Conservation (phyloP, 2,329 filamentous ascomycete species). For the Lasiodiplodia sp. region DNA sequence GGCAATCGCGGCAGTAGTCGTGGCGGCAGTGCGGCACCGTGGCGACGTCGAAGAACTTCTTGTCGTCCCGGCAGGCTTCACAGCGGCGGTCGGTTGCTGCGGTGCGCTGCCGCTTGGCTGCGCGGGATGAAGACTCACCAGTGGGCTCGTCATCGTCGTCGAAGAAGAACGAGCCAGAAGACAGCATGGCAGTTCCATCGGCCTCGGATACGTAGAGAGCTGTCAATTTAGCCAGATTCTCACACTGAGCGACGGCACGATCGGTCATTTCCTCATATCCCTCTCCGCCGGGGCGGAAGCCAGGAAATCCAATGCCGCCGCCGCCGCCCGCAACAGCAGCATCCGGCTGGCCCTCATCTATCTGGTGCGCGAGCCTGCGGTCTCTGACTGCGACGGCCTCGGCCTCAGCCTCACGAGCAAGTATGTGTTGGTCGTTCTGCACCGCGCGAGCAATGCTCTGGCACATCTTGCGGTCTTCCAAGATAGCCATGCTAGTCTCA, state of each 20-base stretch:
- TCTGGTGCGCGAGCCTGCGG: constrained; percentile 2
- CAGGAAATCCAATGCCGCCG: no score
- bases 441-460: constrained; percentile 23
- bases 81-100: background rate
- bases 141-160: background rate
- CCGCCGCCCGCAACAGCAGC: background rate
- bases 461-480: constrained; percentile 19
- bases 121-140: background rate
- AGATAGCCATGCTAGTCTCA: background rate
- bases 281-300: background rate
- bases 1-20: constrained; percentile 37
- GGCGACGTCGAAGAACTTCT: constrained; percentile 19
- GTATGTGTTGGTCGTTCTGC: background rate
- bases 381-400: background rate
- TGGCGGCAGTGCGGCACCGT: constrained; percentile 30
- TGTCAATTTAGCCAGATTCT: constrained; percentile 12
- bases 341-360: background rate
- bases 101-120: background rate
- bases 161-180: background rate
- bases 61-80: constrained; percentile 7
- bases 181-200: background rate
- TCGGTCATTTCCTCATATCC: background rate
- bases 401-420: background rate
- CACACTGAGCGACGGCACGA: background rate
- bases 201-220: constrained; percentile 22